These are phyloP conservation scores for Umbelopsis isabellina DNA, from an alignment of 192 early-diverging fungal species.

Conservation along the genomic window DNA sequence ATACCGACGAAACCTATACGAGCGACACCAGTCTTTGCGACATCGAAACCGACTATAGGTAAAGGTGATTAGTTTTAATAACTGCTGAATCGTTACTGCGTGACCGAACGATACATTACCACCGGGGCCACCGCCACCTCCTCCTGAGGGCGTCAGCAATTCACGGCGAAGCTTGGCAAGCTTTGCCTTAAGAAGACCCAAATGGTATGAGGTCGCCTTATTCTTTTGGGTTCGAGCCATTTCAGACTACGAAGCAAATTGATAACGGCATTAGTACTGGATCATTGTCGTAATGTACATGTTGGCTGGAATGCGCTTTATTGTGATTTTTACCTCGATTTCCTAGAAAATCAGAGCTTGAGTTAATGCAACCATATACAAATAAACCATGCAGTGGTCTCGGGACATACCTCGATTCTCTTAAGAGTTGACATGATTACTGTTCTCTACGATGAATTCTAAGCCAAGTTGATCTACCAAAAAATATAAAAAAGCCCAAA, in stretches of 20 bases:
- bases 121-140: conserved; percentile 87
- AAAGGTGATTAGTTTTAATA: not conserved
- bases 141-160: conserved; percentile 83
- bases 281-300: not conserved
- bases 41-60: conserved; percentile 87
- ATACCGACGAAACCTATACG: conserved; percentile 90
- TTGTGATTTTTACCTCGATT: conserved; percentile 35
- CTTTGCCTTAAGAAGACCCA: conserved; percentile 95
- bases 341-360: conserved; percentile 21
- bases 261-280: conserved; percentile 41
- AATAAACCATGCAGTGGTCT: no score
- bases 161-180: conserved; percentile 95
- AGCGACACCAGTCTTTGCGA: conserved; percentile 98
- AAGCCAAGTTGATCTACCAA: not conserved
- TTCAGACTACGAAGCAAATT: conserved; percentile 62
- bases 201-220: conserved; percentile 93
- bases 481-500: conserved; percentile 3
- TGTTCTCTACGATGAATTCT: not conserved
- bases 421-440: conserved; percentile 6
- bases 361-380: no score
- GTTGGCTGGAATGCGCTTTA: conserved; percentile 12
- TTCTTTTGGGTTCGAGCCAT: conserved; percentile 93
- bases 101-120: conserved; percentile 39
- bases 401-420: conserved; percentile 6
- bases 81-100: not conserved